Evolutionary conservation across 176 grass and related monocot genomes (phyloP), one percentile per base, ranked within the genome.

Genomic region (Rhynchospora pubera): DNA sequence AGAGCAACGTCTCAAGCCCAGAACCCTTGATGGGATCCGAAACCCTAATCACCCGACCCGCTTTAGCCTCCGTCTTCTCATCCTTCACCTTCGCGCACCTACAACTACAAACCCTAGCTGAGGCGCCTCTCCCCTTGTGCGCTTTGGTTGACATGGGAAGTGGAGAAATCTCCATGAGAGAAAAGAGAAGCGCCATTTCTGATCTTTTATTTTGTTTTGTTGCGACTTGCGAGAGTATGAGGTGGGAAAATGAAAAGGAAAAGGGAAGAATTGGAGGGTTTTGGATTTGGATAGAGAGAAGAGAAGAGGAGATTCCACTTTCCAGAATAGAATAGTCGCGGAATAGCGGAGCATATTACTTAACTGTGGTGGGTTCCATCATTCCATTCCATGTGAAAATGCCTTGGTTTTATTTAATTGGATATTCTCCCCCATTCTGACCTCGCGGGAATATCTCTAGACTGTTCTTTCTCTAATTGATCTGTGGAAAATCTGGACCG

Each of bases 21-120:
- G 82, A 81, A 5, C 86, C 87, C 68, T 86, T 82, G 39, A 99
- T 85, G 45, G 90, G 92, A 77, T 99, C 96, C 1, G 88, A 87
- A 76, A 93, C 91, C 87, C 79, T 84, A 79, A 91, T 87, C 43
- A 95, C 91, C 81, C 79, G 78, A 15, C 81, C 85, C 48, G 77
- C 72, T 74, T 79, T 87, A 70, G 73, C 79, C 61, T 77, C 66
- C 60, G 72, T 78, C 87, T 77, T 79, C 60, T 90, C 82, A 72
- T 67, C 80, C 87, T 86, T 84, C 28, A 69, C 68, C 71, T 80
- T 91, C 23, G 48, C 88, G 7, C 92, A 87, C 30, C 74, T 84
- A 7, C 55, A 47, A 4, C 34, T 57, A 12, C 48, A 79, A 28
- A 57, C 70, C 80, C 24, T 58, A 60, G 62, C 86, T 44, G 58